Base-by-base conservation (phyloP, 139 green algal genomes). In the Chlamydomonas eustigma region DNA sequence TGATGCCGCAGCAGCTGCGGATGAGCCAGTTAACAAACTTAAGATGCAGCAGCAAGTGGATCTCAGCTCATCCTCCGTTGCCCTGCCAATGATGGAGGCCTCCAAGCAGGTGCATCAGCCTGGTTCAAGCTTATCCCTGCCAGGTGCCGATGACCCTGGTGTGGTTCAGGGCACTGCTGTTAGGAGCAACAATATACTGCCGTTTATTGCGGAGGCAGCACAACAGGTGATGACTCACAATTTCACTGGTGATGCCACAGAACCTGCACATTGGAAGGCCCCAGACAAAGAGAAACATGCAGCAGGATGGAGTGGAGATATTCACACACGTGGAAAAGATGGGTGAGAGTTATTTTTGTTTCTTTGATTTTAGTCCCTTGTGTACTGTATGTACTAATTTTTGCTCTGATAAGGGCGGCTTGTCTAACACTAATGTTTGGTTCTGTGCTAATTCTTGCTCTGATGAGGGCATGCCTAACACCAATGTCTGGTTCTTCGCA, bases 191-290 rank as follows among this genome's bases (percentile, higher is more conserved):
- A 58, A 58, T 58, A 18, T 58, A 18, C 12, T 58, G 44, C 12
- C 12, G 12, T 58, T 58, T 18, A 12, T 58, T 12, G 44, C 12
- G 44, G 44, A 18, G 44, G 52, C 52, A 22, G 52, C 52, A 68
- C 12, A 68, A 31, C 32, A 28, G n/a, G 52, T 68, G 4, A 28
- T 68, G 12, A 6, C 52, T 28, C 52, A 68, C 52, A 68, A 68
- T 31, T 68, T 68, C 52, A 68, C 52, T 68, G 52, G 52, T 33
- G 52, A 68, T 31, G 22, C 8, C 4, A 68, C 52, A 35, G 52
- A 68, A 28, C 52, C 52, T 31, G 4, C 32, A 28, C 52, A 35
- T 31, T 68, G 52, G 52, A 68, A 68, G 18, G 52, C 32, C 6
- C 6, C 4, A 4, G 52, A 4, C 52, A 6, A 8, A 31, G 34